Evolutionary conservation across 73 alveolate species (phyloP), one percentile per base, ranked within the genome.

Genomic region (Tetrahymena malaccensis): DNA sequence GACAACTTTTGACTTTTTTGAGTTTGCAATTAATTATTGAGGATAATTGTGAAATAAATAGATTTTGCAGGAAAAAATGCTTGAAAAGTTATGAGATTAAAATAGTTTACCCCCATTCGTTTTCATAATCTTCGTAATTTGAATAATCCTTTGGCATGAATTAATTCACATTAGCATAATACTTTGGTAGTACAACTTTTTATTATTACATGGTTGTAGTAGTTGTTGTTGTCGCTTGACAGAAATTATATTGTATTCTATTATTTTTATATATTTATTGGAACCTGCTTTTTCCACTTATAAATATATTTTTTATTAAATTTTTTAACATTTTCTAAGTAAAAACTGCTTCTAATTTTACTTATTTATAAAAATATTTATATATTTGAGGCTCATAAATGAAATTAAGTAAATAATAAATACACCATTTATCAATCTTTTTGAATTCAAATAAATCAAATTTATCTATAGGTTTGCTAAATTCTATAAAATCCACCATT

Each of bases 91-190:
- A 25, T 25, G 37, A 1, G 17, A 27, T 17, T 22, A 70, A 31
- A 70, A 70, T 27, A 27, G 37, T 55, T 40, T 94, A 96, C 98
- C 98, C 98, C 98, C 98, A 97, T 85, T 96, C 96, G 93, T 97
- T 97, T 58, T 94, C 85, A n/a, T 96, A 96, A 93, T 94, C 96
- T 85, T 97, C 99, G 58, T 97, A 97, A 85, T 98, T 97, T 96
- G 97, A 98, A 85, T 98, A 98, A 56, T 96, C 98, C 34, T 96
- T 97, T 33, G 98, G 98, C 58, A 70, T 85, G 37, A 50, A 85
- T 83, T 96, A 94, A 44, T 94, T 85, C 43, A 94, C 94, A 43
- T 97, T 94, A 57, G 97, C 97, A 56, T 97, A 96, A 35, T 94
- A 95, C 96, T 95, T 97, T 56, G 98, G 98, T 19, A 38, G 93